Percentiles rank a stretch among this genome's conserved stretches.
Conservation (phyloP, 2,329 filamentous ascomycete species). For the Ophiocordyceps camponoti-saundersi region DNA sequence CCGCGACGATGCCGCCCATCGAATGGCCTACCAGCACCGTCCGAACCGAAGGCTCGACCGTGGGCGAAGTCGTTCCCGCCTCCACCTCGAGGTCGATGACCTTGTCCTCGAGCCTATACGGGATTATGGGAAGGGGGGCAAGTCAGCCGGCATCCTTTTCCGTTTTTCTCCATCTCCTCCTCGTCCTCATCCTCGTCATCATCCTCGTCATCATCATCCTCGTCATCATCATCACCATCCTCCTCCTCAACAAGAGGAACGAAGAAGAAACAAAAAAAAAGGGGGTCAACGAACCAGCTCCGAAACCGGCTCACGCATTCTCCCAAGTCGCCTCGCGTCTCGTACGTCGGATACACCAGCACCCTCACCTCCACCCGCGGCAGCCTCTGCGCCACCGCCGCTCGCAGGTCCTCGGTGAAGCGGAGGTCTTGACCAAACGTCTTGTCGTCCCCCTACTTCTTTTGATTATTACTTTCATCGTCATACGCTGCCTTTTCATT, state of each 20-base stretch:
- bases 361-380: conserved; percentile 51
- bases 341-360: conserved; percentile 63
- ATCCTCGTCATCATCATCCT: too few species aligned
- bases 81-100: conserved; percentile 90
- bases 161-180: too few species aligned
- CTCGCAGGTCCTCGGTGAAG: conserved; percentile 57
- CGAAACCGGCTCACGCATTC: conserved; percentile 58
- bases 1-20: conserved; percentile 88
- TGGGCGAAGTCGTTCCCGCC: conserved; percentile 64
- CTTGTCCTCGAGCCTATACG: conserved; percentile 61
- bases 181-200: too few species aligned
- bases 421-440: conserved; percentile 51
- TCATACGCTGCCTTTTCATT: too few species aligned
- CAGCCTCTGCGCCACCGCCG: conserved; percentile 44
- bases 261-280: neutral
- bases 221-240: too few species aligned
- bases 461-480: too few species aligned
- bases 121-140: too few species aligned
- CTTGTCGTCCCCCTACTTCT: conserved; percentile 47
- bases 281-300: conserved; percentile 40
- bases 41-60: conserved; percentile 69
- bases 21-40: conserved; percentile 74
- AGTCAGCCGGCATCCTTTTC: too few species aligned
- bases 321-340: conserved; percentile 61
- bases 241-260: neutral